Evolutionary conservation across 2,329 filamentous ascomycete genomes (phyloP), one percentile per base, ranked within the genome.

Genomic region (Dothiorella sarmentorum): DNA sequence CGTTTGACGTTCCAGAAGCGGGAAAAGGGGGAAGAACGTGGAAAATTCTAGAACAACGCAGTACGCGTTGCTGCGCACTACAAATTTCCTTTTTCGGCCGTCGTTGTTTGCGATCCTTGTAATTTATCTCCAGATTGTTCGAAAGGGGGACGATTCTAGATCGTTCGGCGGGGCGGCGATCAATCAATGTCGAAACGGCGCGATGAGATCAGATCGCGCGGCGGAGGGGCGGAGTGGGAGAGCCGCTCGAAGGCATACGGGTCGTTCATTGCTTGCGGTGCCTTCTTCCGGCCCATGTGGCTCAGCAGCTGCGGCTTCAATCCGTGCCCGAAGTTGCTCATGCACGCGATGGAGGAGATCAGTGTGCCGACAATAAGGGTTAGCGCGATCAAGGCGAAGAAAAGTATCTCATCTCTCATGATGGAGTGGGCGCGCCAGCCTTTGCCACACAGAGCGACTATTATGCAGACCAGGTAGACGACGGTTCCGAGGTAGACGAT

Each of bases 341-440:
- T 38, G 60, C 66, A 68, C 7, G 64, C 2, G 4, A 60, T 59
- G 0, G 57, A 55, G 13, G 51, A 61, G 4, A 63, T 59, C 5
- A 53, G 13, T 0, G 45, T 49, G 10, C 60, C 59, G 3, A 66
- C 56, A 4, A 22, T 51, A 17, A 56, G 26, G 17, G 35, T 10
- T 7, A 67, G 18, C 2, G 60, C 62, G 1, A 63, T 52, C 20
- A 49, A 29, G 17, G 63, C 51, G 22, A 65, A 67, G n/a, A 68
- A 60, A 2, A 65, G 42, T 63, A 67, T 68, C 40, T 67, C 63
- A 26, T 67, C 60, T 40, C 65, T 68, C 44, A 67, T 42, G 6
- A 60, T n/a, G 0, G 66, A 66, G 0, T 45, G 52, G 0, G 66
- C 40, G 7, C 58, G 45, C 4, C 11, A 9, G 2, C 61, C 55